These are phyloP conservation scores for Malus sieversii DNA, from an alignment of 306 rosid genomes.

Conservation along the genomic window DNA sequence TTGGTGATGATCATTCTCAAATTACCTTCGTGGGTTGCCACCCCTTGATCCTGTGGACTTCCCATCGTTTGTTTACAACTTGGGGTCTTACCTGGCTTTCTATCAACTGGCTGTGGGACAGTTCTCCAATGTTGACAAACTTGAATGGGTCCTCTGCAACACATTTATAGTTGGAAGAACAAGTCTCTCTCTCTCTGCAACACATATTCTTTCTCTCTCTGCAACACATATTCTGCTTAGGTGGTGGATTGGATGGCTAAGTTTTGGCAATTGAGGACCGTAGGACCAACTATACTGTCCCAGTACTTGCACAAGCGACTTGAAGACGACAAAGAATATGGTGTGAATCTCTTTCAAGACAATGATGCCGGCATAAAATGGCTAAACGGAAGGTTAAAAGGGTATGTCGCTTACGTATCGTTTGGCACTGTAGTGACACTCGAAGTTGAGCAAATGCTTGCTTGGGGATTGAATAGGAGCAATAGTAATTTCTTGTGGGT, in stretches of 20 bases:
- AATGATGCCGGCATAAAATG: conserved; percentile 5
- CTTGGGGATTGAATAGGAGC: conserved; percentile 14
- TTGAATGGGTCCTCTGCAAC: conserved; percentile 48
- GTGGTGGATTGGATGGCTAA: conserved; percentile 18
- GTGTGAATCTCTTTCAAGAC: conserved; percentile 4
- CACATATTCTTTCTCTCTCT: no score
- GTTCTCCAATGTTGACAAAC: conserved; percentile 28
- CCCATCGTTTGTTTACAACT: conserved; percentile 38
- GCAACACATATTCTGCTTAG: background rate
- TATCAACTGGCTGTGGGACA: conserved; percentile 38
- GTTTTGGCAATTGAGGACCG: background rate
- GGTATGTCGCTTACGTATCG: conserved; percentile 18
- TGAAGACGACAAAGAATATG: conserved; percentile 19
- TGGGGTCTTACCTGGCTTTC: conserved; percentile 37
- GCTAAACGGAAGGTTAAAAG: conserved; percentile 14
- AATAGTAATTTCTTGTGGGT: conserved; percentile 26
- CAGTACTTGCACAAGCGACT: conserved; percentile 14
- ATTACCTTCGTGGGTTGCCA: conserved; percentile 41
- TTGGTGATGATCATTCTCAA: conserved; percentile 15
- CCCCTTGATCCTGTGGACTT: conserved; percentile 33
- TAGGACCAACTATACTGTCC: conserved; percentile 29
- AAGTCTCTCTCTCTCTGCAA: conserved; percentile 16
- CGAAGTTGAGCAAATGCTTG: conserved; percentile 20
- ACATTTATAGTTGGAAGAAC: conserved; percentile 49
- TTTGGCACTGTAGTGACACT: conserved; percentile 19